Base-by-base conservation (phyloP, 371 early-diverging fungal species). In the Sanchytrium tribonematis region DNA sequence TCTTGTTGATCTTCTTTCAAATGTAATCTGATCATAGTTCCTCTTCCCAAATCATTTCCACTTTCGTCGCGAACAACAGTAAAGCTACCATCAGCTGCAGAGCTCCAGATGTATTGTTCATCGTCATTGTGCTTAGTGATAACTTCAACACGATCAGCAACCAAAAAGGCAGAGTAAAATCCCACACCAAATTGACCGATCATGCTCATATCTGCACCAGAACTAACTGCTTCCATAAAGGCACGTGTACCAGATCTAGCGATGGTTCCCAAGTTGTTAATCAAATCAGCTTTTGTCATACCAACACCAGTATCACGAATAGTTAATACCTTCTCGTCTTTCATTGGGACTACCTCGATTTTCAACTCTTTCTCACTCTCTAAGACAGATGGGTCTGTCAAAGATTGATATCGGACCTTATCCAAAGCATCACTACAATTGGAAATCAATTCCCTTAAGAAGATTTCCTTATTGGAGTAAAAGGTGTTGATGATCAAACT, bases 171-270 rank as follows among this genome's bases (percentile, higher is more conserved):
- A 31, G 83, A 90, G 80, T 97, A 97, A 78, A 95, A 95, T 28
- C 97, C 97, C 31, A 95, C 91, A 82, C 98, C 98, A 78, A 97
- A 97, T 80, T 96, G 96, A 66, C 98, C 98, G 75, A 95, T 95
- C 74, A 91, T 76, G 68, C 82, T 78, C 68, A 78, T 73, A 16
- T 80, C 80, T 30, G 72, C 77, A 68, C 71, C 72, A 31, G 31
- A 68, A 5, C n/a, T 68, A 67, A 90, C 67, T 30, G 83, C 79
- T 70, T 85, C 78, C 71, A 90, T 74, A 74, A 94, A 79, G 70
- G 73, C 74, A 69, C 73, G 73, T 17, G 79, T 85, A 30, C 85
- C 85, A 31, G 80, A 80, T 76, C 90, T 90, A 69, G 98, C 96
- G 77, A 97, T 89, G 12, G 91, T 90, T 31, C 98, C 98, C n/a